Conservation (phyloP, 441 rosid species). For the Macaranga tanarius region DNA sequence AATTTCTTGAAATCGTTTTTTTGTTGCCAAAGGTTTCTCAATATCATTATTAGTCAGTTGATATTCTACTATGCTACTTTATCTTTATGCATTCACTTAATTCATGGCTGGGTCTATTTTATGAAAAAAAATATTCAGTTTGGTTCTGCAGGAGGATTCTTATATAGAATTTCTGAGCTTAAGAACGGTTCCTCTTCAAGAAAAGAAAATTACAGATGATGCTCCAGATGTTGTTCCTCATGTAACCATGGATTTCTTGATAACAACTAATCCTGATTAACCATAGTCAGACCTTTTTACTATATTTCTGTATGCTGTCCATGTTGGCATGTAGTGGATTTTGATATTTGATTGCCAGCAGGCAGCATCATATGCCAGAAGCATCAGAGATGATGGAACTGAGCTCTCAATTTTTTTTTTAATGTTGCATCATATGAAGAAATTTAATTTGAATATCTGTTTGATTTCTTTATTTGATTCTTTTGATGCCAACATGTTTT, state of each 20-base stretch:
- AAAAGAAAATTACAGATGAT: constrained; percentile 48
- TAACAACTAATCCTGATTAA: no score
- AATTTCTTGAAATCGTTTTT: no score
- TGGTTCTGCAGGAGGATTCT: constrained; percentile 69
- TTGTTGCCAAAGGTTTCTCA: constrained; percentile 64
- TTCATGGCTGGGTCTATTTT: background rate
- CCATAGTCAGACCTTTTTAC: background rate
- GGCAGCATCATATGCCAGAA: background rate
- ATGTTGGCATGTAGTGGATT: background rate
- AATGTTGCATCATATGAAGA: background rate
- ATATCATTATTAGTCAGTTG: background rate
- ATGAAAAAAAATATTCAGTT: constrained; percentile 11
- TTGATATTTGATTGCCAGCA: background rate
- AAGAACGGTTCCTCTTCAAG: constrained; percentile 69
- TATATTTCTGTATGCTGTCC: background rate
- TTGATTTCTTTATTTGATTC: background rate
- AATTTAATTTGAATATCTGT: background rate
- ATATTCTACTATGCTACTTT: constrained; percentile 12
- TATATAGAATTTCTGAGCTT: constrained; percentile 74
- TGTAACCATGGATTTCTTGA: no score
- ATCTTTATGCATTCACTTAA: background rate
- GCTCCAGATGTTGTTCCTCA: constrained; percentile 62
- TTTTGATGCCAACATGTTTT: constrained; percentile 3
- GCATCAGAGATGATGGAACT: background rate
- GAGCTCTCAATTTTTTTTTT: background rate